Percentiles rank a stretch among this genome's conserved stretches.
These are phyloP conservation scores for Globisporangium okanoganense DNA, from an alignment of 352 stramenopile species.

Conservation along the genomic window DNA sequence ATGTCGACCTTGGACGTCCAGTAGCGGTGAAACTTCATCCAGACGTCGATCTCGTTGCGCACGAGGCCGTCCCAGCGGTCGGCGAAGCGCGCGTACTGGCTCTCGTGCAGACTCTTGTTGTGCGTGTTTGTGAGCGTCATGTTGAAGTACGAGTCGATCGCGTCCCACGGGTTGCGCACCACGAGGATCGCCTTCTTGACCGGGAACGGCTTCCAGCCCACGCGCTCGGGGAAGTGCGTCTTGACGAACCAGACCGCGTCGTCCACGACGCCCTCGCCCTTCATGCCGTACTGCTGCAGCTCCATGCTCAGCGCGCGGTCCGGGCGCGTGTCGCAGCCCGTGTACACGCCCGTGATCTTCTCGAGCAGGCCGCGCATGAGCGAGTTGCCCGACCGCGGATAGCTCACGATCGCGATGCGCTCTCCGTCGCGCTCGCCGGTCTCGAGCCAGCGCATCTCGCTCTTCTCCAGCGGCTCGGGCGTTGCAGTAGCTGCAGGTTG, in stretches of 20 bases:
- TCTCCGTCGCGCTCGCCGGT: constrained; percentile 60
- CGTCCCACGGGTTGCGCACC: constrained; percentile 97
- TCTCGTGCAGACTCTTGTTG: constrained; percentile 88
- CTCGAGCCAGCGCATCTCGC: constrained; percentile 60
- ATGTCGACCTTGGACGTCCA: constrained; percentile 89
- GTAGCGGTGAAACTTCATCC: constrained; percentile 90
- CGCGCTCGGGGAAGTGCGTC: constrained; percentile 97
- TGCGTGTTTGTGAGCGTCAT: constrained; percentile 94
- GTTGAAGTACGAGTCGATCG: constrained; percentile 99
- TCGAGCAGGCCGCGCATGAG: constrained; percentile 95
- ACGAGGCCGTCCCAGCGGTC: constrained; percentile 89
- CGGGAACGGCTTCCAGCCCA: constrained; percentile 85
- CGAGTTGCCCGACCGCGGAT: constrained; percentile 97
- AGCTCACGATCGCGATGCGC: constrained; percentile 92
- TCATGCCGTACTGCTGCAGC: constrained; percentile 87
- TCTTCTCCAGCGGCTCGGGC: neutral
- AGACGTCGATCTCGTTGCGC: constrained; percentile 89
- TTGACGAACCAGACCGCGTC: constrained; percentile 97
- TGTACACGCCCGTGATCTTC: constrained; percentile 93
- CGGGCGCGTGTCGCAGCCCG: constrained; percentile 95
- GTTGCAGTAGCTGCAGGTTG: neutral
- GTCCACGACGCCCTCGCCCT: constrained; percentile 93
- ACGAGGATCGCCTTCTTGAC: constrained; percentile 84
- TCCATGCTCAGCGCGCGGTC: constrained; percentile 91
- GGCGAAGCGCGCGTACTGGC: constrained; percentile 83